Conservation (phyloP, 192 early-diverging fungal species). For the Haplosporangium gracile region DNA sequence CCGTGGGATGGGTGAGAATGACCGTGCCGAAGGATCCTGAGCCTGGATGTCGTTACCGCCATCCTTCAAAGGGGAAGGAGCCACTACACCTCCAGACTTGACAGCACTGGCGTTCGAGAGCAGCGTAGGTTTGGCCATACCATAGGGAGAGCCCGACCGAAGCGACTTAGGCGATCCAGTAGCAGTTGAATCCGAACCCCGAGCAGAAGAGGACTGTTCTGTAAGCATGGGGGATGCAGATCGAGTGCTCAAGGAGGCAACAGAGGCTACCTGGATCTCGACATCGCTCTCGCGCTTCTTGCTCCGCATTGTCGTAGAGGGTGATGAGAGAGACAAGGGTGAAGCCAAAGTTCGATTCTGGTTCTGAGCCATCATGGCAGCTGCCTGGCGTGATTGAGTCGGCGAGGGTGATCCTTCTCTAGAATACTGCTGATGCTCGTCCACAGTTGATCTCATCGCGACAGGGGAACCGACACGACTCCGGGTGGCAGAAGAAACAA, state of each 20-base stretch:
- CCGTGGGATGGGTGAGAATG: slow-evolving; percentile 43
- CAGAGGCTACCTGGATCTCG: slow-evolving; percentile 46
- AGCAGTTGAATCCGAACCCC: not conserved
- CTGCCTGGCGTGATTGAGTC: not conserved
- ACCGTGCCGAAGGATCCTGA: slow-evolving; percentile 8
- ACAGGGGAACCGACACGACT: not conserved
- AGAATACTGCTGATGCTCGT: slow-evolving; percentile 1
- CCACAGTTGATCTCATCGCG: not conserved
- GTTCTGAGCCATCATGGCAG: not conserved
- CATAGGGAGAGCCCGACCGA: slow-evolving; percentile 33
- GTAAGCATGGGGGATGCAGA: slow-evolving; percentile 36
- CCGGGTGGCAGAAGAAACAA: not conserved
- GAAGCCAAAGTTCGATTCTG: slow-evolving; percentile 16
- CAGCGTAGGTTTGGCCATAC: slow-evolving; percentile 35
- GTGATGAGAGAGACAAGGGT: not conserved
- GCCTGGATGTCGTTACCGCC: not conserved
- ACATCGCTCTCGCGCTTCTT: slow-evolving; percentile 50
- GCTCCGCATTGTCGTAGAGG: not conserved
- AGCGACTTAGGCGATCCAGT: slow-evolving; percentile 25
- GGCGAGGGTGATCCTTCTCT: slow-evolving; percentile 18
- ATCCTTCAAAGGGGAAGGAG: slow-evolving; percentile 21
- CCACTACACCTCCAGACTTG: not conserved
- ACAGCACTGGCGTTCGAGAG: slow-evolving; percentile 9
- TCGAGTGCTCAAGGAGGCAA: slow-evolving; percentile 28
- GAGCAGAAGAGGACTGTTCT: slow-evolving; percentile 14